Evolutionary conservation across 352 stramenopile species (phyloP).

Genomic region (Globisporangium radiosum): DNA sequence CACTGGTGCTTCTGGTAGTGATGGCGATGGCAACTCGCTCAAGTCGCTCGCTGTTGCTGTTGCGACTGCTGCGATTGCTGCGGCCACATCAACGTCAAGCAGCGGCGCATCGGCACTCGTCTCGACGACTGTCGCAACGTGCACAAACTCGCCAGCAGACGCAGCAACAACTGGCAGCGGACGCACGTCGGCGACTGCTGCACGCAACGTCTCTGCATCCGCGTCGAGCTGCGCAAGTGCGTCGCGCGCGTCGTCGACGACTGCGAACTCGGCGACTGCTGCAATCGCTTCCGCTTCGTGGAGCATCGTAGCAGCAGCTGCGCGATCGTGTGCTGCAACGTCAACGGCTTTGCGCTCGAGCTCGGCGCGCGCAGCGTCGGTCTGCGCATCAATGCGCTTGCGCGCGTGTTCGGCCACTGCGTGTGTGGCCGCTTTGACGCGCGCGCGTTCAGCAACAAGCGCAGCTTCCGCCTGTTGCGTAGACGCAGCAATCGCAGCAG

Average conservation of each 20-base stretch:
- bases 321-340: constrained; percentile 2
- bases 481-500: not conserved
- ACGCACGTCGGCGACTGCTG: too few relatives aligned
- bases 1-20: too few relatives aligned
- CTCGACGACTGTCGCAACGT: too few relatives aligned
- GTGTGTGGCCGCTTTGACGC: not conserved
- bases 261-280: constrained; percentile 2
- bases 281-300: constrained; percentile 3
- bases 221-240: constrained; percentile 1
- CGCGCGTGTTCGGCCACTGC: constrained; percentile 24
- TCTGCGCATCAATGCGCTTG: constrained; percentile 8
- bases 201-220: not conserved
- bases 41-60: too few relatives aligned
- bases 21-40: too few relatives aligned
- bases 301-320: too few relatives aligned
- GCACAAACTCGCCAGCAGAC: too few relatives aligned
- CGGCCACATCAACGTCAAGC: too few relatives aligned
- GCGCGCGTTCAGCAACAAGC: not conserved
- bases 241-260: constrained; percentile 3
- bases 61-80: too few relatives aligned
- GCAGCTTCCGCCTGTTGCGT: not conserved
- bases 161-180: too few relatives aligned
- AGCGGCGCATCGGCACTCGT: not conserved
- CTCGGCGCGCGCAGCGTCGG: not conserved
- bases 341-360: constrained; percentile 2